A percentile compares a stretch with the other conserved stretches of the same genome.
These are phyloP conservation scores for Rosa persica DNA, from an alignment of 306 rosid genomes.

Conservation along the genomic window DNA sequence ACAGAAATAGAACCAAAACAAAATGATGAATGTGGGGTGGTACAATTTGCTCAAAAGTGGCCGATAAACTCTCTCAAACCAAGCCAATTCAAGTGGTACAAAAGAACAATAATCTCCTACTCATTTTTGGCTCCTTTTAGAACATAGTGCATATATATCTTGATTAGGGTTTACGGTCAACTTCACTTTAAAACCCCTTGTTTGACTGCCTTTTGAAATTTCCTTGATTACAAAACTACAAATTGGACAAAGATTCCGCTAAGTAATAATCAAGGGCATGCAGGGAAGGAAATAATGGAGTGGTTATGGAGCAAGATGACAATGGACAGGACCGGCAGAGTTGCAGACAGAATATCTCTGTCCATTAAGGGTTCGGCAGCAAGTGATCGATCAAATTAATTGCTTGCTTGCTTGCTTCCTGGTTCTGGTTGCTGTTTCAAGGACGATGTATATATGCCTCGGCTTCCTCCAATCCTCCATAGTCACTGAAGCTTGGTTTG, in stretches of 20 bases:
- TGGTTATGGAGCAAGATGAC: slow-evolving; percentile 10
- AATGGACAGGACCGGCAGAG: not conserved
- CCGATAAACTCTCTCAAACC: slow-evolving; percentile 15
- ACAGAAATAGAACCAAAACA: slow-evolving; percentile 28
- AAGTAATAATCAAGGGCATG: not conserved
- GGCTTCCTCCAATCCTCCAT: not conserved
- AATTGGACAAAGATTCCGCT: slow-evolving; percentile 14
- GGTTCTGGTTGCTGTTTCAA: not conserved
- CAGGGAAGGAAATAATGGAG: not conserved
- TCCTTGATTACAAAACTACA: slow-evolving; percentile 1
- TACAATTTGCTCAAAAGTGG: slow-evolving; percentile 21
- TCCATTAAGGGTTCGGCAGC: not conserved
- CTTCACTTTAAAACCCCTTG: slow-evolving; percentile 33
- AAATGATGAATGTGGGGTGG: slow-evolving; percentile 30
- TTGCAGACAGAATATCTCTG: slow-evolving; percentile 20
- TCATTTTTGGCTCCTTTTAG: slow-evolving; percentile 44
- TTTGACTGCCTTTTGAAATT: slow-evolving; percentile 32
- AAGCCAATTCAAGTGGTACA: slow-evolving; percentile 18
- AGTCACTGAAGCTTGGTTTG: not conserved
- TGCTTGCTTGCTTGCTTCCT: not conserved
- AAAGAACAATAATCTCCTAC: slow-evolving; percentile 51
- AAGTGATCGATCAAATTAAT: not conserved
- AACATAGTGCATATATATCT: not conserved
- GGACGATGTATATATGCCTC: not conserved
- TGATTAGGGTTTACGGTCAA: slow-evolving; percentile 39